These are phyloP conservation scores for Stachybotrys chartarum DNA, from an alignment of 2,329 filamentous ascomycete genomes.

Conservation along the genomic window DNA sequence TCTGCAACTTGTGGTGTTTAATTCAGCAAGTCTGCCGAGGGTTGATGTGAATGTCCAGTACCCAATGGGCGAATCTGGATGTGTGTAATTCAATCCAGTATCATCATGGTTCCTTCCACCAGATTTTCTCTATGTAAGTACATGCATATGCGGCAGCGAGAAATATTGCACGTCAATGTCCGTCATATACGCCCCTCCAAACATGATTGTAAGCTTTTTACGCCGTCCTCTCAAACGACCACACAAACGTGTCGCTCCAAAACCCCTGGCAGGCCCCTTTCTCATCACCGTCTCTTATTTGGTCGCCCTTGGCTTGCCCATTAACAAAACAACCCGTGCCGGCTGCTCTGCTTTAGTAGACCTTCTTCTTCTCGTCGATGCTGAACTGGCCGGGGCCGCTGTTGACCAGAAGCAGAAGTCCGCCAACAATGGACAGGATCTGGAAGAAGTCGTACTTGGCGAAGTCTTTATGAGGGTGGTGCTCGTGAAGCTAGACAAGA, in stretches of 20 bases:
- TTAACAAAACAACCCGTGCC: too few species aligned
- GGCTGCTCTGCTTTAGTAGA: slow-evolving; percentile 57
- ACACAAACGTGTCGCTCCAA: not conserved
- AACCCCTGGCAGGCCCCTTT: not conserved
- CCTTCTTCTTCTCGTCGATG: slow-evolving; percentile 99
- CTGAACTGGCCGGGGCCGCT: slow-evolving; percentile 96
- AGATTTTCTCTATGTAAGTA: not conserved
- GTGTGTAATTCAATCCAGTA: not conserved
- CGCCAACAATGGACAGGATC: slow-evolving; percentile 96
- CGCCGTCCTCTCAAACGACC: not conserved
- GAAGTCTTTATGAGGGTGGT: slow-evolving; percentile 99
- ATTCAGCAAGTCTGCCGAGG: not conserved
- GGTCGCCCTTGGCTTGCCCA: too few species aligned
- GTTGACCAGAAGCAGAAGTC: slow-evolving; percentile 93
- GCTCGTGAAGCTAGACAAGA: slow-evolving; percentile 70
- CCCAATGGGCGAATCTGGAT: not conserved
- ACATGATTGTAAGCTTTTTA: not conserved
- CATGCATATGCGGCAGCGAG: not conserved
- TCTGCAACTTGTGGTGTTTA: not conserved
- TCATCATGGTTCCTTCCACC: not conserved
- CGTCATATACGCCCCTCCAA: not conserved
- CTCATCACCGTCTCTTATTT: too few species aligned
- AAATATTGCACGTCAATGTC: not conserved
- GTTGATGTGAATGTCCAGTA: not conserved
- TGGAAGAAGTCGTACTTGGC: slow-evolving; percentile 99